Percentiles rank a stretch among this genome's conserved stretches.
Conservation (phyloP, 148 eudicot species). For the Nyssa sinensis region DNA sequence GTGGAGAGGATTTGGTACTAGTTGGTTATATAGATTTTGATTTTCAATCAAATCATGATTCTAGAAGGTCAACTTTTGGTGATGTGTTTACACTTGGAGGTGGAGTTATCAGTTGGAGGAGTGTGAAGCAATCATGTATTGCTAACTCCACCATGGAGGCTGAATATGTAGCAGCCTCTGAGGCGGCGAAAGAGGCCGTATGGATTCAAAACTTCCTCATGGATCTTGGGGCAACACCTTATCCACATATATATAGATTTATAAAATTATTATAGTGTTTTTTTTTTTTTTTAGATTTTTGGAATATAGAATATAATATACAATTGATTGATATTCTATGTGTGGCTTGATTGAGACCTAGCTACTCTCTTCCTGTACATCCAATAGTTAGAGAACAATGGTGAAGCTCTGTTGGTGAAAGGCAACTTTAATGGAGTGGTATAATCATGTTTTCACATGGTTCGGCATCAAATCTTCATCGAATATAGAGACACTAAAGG, state of each 20-base stretch:
- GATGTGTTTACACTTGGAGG: background rate
- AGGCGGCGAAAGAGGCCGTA: background rate
- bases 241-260: background rate
- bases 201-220: background rate
- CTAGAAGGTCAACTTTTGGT: background rate
- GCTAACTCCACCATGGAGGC: background rate
- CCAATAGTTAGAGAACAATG: no score
- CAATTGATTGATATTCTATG: no score
- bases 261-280: background rate
- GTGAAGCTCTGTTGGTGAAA: no score
- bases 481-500: no score
- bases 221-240: background rate
- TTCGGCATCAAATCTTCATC: no score
- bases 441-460: no score
- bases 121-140: conserved; percentile 8
- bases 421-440: no score
- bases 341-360: no score
- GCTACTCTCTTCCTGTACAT: no score
- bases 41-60: background rate
- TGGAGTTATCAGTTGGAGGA: conserved; percentile 10
- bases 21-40: conserved; percentile 2
- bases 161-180: background rate
- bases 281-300: no score
- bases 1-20: background rate
- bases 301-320: no score